Evolutionary conservation across 495 filamentous ascomycete species (phyloP).

Genomic region (Tuber umbilicatum): DNA sequence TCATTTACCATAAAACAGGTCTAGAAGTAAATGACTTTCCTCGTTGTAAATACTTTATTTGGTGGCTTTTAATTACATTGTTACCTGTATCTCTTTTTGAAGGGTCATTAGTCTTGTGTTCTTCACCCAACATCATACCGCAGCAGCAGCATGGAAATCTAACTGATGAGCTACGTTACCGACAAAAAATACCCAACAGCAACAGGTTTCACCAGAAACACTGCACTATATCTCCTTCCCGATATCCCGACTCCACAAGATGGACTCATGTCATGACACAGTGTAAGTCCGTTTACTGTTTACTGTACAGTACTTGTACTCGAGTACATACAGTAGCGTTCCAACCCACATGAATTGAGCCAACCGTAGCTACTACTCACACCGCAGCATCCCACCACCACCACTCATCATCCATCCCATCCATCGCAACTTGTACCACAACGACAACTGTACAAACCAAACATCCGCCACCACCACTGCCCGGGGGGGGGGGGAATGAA

Average conservation of each 20-base stretch:
- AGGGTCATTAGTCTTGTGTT: not conserved
- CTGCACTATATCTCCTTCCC: slow-evolving; percentile 9
- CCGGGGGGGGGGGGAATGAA: not conserved
- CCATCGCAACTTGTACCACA: slow-evolving; percentile 3
- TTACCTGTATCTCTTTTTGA: not conserved
- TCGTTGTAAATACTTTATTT: not conserved
- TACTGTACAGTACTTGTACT: not conserved
- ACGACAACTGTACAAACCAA: not conserved
- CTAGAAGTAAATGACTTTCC: not conserved
- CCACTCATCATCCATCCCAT: not conserved
- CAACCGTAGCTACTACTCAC: not conserved
- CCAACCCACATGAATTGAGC: not conserved
- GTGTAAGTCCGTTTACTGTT: not conserved
- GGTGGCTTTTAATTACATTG: not conserved
- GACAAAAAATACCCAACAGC: slow-evolving; percentile 1
- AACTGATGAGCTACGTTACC: not conserved
- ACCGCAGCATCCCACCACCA: not conserved
- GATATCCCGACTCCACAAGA: slow-evolving; percentile 2
- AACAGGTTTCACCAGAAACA: slow-evolving; percentile 1
- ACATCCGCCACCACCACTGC: not conserved
- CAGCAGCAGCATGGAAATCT: not conserved
- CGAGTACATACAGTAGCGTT: not conserved
- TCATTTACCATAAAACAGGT: not conserved
- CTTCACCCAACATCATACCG: not conserved
- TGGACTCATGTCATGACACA: not conserved